These are phyloP conservation scores for Penicillium griseofulvum DNA, from an alignment of 2,329 filamentous ascomycete species.

Conservation along the genomic window DNA sequence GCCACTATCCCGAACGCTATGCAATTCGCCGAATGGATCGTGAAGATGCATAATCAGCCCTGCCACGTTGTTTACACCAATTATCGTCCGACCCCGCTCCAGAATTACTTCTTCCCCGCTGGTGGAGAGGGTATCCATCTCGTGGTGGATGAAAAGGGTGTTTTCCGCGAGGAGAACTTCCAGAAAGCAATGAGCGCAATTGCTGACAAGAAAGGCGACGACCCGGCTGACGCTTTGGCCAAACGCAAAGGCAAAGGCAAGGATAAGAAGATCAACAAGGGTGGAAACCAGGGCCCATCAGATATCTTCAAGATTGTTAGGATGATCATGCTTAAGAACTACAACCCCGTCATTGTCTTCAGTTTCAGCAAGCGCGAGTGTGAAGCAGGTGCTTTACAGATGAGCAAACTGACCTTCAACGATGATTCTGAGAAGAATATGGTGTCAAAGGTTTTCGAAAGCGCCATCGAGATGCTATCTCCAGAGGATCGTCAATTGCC, in stretches of 20 bases:
- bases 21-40: slow-evolving; percentile 99
- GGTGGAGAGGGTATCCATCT: slow-evolving; percentile 91
- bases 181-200: slow-evolving; percentile 92
- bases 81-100: slow-evolving; percentile 91
- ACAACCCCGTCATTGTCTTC: slow-evolving; percentile 98
- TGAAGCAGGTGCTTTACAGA: slow-evolving; percentile 82
- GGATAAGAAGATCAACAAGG: slow-evolving; percentile 88
- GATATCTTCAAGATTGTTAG: slow-evolving; percentile 98
- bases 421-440: slow-evolving; percentile 92
- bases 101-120: slow-evolving; percentile 96
- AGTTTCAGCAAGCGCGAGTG: slow-evolving; percentile 99
- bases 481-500: slow-evolving; percentile 86
- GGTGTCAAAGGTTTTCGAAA: slow-evolving; percentile 91
- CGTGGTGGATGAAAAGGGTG: slow-evolving; percentile 93
- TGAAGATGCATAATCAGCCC: slow-evolving; percentile 94
- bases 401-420: slow-evolving; percentile 88
- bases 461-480: slow-evolving; percentile 86
- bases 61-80: slow-evolving; percentile 99
- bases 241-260: slow-evolving; percentile 85
- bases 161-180: slow-evolving; percentile 96
- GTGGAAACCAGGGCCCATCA: slow-evolving; percentile 66
- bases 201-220: slow-evolving; percentile 80
- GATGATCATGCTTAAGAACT: slow-evolving; percentile 98
- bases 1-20: slow-evolving; percentile 98
- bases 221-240: slow-evolving; percentile 73